Percentiles rank a stretch among this genome's conserved stretches.
Evolutionary conservation across 1,139 yeast species (phyloP).

Genomic region (Yamadazyma conglobata): DNA sequence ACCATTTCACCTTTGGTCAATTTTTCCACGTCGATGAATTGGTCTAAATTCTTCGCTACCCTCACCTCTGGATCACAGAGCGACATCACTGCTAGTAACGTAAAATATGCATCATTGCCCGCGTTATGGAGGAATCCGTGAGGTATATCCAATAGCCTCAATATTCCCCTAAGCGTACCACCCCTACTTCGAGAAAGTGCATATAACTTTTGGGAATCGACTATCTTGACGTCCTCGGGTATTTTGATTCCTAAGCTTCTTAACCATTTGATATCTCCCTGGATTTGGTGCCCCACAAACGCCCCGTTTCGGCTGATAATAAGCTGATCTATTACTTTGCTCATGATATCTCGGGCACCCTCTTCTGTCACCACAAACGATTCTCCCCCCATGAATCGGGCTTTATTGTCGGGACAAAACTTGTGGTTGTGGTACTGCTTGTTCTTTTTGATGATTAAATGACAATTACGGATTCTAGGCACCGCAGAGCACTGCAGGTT

Average conservation of each 20-base stretch:
- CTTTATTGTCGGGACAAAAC: constrained; percentile 63
- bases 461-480: constrained; percentile 53
- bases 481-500: constrained; percentile 31
- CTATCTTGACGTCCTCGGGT: constrained; percentile 26
- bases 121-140: constrained; percentile 74
- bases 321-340: constrained; percentile 41
- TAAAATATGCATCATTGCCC: constrained; percentile 77
- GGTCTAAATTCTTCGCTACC: constrained; percentile 17
- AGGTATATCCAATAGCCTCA: constrained; percentile 55
- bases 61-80: constrained; percentile 50
- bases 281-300: constrained; percentile 68
- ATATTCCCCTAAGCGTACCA: constrained; percentile 49
- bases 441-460: constrained; percentile 56
- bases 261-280: constrained; percentile 60
- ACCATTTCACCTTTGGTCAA: constrained; percentile 4
- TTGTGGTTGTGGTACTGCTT: constrained; percentile 44
- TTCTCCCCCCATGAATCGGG: constrained; percentile 54
- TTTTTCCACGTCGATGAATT: constrained; percentile 13
- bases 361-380: constrained; percentile 40
- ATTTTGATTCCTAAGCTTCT: constrained; percentile 43
- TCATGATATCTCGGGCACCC: constrained; percentile 38
- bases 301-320: constrained; percentile 25
- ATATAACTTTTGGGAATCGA: constrained; percentile 58
- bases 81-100: constrained; percentile 53
- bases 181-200: constrained; percentile 39